A percentile compares a stretch with the other conserved stretches of the same genome.
Conservation (phyloP, 2,329 filamentous ascomycete genomes). For the Lizonia empirigonia region DNA sequence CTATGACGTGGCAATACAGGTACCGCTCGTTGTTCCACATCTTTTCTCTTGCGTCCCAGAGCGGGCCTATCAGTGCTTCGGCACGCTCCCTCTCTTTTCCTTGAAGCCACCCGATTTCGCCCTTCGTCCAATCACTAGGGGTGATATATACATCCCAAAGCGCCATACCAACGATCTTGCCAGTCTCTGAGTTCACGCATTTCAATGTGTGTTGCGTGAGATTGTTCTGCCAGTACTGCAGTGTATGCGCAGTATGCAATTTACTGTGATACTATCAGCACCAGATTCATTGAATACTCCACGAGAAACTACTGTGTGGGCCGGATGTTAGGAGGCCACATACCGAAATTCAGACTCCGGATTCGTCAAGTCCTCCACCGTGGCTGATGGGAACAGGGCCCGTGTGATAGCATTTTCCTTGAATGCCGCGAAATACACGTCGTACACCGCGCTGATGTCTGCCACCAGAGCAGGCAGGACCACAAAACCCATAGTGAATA, state of each 20-base stretch:
- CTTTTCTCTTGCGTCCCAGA: slow-evolving; percentile 37
- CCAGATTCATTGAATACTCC: too few relatives aligned
- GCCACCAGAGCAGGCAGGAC: slow-evolving; percentile 55
- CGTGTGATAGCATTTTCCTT: slow-evolving; percentile 51
- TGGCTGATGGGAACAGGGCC: slow-evolving; percentile 50
- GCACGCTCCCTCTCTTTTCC: slow-evolving; percentile 53
- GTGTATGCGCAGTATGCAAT: slow-evolving; percentile 51
- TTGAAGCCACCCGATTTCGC: slow-evolving; percentile 55
- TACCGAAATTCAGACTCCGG: slow-evolving; percentile 33
- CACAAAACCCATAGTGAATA: slow-evolving; percentile 38
- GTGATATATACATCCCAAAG: slow-evolving; percentile 54
- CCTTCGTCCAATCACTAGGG: slow-evolving; percentile 52
- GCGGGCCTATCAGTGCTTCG: slow-evolving; percentile 50
- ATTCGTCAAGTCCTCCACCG: slow-evolving; percentile 26
- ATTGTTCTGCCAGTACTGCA: slow-evolving; percentile 49
- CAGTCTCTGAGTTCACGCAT: slow-evolving; percentile 53
- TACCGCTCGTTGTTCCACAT: slow-evolving; percentile 31
- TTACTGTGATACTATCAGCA: slow-evolving; percentile 38
- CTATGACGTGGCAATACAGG: slow-evolving; percentile 50
- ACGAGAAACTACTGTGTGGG: too few relatives aligned
- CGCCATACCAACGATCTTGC: slow-evolving; percentile 56
- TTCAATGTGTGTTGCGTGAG: slow-evolving; percentile 56
- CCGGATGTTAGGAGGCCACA: background rate
- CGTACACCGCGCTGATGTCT: slow-evolving; percentile 55
- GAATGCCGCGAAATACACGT: slow-evolving; percentile 57